These are phyloP conservation scores for Cystofilobasidium bisporidii DNA, from an alignment of 768 basidiomycete species.

Conservation along the genomic window DNA sequence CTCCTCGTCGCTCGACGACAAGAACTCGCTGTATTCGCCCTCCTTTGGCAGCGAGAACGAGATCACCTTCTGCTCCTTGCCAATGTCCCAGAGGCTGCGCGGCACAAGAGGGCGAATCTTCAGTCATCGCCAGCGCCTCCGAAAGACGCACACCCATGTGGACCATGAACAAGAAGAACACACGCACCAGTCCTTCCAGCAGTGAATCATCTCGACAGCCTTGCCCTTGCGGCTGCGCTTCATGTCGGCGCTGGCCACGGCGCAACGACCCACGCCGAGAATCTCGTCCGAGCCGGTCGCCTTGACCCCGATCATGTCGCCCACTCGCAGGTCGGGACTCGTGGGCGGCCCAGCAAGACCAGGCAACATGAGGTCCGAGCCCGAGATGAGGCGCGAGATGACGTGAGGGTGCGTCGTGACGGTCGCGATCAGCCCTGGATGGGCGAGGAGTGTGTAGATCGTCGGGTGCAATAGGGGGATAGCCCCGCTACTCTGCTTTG, in stretches of 20 bases:
- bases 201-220: constrained; percentile 61
- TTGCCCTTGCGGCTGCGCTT: constrained; percentile 53
- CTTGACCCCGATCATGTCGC: constrained; percentile 56
- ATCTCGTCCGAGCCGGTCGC: constrained; percentile 50
- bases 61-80: constrained; percentile 5
- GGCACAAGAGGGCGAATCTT: too few relatives aligned
- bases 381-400: constrained; percentile 59
- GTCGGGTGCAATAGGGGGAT: constrained; percentile 8
- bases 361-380: constrained; percentile 83
- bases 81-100: constrained; percentile 20
- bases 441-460: constrained; percentile 74
- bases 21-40: constrained; percentile 15
- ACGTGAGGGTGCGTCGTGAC: constrained; percentile 64
- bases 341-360: constrained; percentile 44
- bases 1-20: neutral
- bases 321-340: constrained; percentile 29
- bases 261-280: constrained; percentile 67
- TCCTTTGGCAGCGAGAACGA: constrained; percentile 12
- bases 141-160: too few relatives aligned
- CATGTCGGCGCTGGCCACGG: constrained; percentile 47
- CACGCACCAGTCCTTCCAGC: constrained; percentile 39
- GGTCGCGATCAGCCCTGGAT: constrained; percentile 55
- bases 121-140: too few relatives aligned
- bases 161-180: too few relatives aligned
- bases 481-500: neutral